Percentiles rank a stretch among this genome's conserved stretches.
phyloP scores from a whole-genome alignment of 2,329 filamentous ascomycete genomes.

The Penicillium oxalicum region DNA sequence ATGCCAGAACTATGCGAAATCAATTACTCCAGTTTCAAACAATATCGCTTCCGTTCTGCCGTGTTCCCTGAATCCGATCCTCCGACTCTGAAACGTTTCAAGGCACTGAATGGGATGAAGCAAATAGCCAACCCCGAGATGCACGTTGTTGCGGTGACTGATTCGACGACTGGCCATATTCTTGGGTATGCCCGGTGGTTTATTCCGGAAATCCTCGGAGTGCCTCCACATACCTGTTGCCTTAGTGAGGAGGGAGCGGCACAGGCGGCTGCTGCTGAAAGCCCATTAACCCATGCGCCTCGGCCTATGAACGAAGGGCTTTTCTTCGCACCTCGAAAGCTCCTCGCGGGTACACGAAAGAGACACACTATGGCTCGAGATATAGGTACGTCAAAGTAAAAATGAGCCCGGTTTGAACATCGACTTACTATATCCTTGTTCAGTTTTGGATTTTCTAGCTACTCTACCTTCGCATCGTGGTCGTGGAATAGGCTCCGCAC shows the following conservation, averaged over 20 bases:
- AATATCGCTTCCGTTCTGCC: background rate
- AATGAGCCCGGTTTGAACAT: background rate
- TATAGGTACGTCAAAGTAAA: background rate
- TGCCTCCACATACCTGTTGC: background rate
- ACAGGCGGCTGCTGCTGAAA: background rate
- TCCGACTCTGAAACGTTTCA: background rate
- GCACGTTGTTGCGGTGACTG: background rate
- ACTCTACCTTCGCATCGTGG: background rate
- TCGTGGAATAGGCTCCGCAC: background rate
- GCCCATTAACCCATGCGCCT: background rate
- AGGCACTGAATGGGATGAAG: background rate
- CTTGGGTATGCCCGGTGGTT: background rate
- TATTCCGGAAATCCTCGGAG: background rate
- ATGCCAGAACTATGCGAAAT: constrained; percentile 1
- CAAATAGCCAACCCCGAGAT: background rate
- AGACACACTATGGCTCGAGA: background rate
- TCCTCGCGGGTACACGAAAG: background rate
- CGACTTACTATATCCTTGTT: background rate
- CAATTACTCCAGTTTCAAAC: background rate
- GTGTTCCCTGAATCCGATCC: background rate
- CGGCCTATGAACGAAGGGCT: background rate
- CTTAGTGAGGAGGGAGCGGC: background rate
- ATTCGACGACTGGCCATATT: background rate
- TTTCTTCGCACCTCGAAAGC: background rate
- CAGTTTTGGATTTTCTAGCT: background rate